phyloP scores from a whole-genome alignment of 768 basidiomycete genomes.

The Termitomyces sp. region DNA sequence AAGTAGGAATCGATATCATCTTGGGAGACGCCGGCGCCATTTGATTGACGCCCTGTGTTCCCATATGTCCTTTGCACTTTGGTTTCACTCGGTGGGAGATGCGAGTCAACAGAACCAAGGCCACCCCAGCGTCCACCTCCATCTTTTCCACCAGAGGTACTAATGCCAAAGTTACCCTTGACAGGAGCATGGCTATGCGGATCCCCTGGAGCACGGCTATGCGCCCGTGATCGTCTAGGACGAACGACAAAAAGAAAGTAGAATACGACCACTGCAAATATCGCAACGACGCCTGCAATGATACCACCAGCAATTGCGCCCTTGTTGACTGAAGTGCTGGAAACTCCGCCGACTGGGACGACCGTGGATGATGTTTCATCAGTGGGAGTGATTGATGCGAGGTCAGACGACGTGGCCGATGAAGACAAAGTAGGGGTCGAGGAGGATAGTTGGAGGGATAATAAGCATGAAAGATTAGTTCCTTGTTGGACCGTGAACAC shows the following conservation, averaged over 20 bases:
- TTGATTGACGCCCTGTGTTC: background rate
- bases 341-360: slow-evolving; percentile 17
- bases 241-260: slow-evolving; percentile 21
- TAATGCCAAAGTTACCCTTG: background rate
- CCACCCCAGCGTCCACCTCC: slow-evolving; percentile 14
- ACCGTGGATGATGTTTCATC: slow-evolving; percentile 2
- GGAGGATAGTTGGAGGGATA: slow-evolving; percentile 5
- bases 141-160: background rate
- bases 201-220: background rate
- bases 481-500: slow-evolving; percentile 28
- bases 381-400: slow-evolving; percentile 14
- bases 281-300: slow-evolving; percentile 38
- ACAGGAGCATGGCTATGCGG: background rate
- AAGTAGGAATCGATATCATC: slow-evolving; percentile 9
- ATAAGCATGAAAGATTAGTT: slow-evolving; percentile 28
- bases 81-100: slow-evolving; percentile 2
- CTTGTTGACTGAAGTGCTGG: slow-evolving; percentile 24
- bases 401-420: slow-evolving; percentile 7
- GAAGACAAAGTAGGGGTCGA: slow-evolving; percentile 9
- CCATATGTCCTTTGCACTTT: slow-evolving; percentile 3
- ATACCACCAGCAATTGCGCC: slow-evolving; percentile 49
- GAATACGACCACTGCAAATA: slow-evolving; percentile 24
- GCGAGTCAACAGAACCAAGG: slow-evolving; percentile 15
- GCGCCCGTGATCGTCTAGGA: background rate
- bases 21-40: slow-evolving; percentile 1